Evolutionary conservation across 2,329 filamentous ascomycete species (phyloP).

Genomic region (Helminthosporium solani): DNA sequence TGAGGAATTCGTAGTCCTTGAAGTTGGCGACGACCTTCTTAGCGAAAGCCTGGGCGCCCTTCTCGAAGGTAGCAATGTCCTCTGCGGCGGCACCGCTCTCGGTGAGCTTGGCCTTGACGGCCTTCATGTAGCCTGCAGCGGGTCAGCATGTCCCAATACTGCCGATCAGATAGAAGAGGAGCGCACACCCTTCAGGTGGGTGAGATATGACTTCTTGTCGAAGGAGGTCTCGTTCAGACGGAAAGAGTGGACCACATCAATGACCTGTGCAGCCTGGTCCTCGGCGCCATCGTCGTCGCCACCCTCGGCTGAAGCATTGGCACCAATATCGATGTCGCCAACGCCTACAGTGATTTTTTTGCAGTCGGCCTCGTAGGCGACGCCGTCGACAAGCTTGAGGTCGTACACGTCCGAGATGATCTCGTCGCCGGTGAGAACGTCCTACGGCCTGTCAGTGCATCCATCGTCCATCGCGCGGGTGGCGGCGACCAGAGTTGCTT

Average conservation of each 20-base stretch:
- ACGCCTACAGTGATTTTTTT: constrained; percentile 79
- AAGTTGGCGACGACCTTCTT: constrained; percentile 85
- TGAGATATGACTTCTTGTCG: constrained; percentile 84
- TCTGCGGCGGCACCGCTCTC: constrained; percentile 62
- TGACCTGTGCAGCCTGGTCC: constrained; percentile 71
- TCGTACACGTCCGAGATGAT: constrained; percentile 94
- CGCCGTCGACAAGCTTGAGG: constrained; percentile 74
- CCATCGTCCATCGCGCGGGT: constrained; percentile 1
- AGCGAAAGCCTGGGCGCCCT: constrained; percentile 68
- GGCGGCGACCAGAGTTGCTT: constrained; percentile 23
- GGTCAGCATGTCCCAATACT: constrained; percentile 8
- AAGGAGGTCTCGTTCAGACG: constrained; percentile 75
- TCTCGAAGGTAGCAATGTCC: constrained; percentile 76
- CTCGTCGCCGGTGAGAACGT: constrained; percentile 87
- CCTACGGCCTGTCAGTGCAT: constrained; percentile 56
- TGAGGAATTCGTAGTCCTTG: constrained; percentile 95
- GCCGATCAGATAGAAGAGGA: neutral
- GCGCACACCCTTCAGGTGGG: constrained; percentile 76
- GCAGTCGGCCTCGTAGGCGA: constrained; percentile 90
- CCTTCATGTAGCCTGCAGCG: constrained; percentile 80
- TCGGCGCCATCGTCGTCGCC: constrained; percentile 75
- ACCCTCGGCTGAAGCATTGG: constrained; percentile 95
- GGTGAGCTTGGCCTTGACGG: constrained; percentile 74
- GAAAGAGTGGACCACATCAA: constrained; percentile 93
- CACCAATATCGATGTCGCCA: constrained; percentile 80